phyloP scores from a whole-genome alignment of 2,329 filamentous ascomycete species.

The Nigrospora oryzae region DNA sequence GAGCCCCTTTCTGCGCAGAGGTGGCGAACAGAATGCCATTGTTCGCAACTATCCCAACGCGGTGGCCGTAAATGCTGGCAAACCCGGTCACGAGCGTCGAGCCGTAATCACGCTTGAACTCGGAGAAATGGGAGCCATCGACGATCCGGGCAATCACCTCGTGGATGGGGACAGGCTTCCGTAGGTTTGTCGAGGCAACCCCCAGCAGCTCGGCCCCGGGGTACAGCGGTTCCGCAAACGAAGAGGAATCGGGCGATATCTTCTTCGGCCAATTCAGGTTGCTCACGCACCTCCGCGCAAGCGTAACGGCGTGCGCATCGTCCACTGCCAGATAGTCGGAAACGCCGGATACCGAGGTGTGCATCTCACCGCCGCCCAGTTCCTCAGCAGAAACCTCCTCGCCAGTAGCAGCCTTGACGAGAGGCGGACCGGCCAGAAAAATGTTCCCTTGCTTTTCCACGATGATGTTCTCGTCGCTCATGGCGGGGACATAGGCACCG shows the following conservation, averaged over 20 bases:
- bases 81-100: slow-evolving; percentile 87
- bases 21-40: slow-evolving; percentile 92
- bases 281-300: slow-evolving; percentile 73
- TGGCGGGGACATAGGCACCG: slow-evolving; percentile 90
- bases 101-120: slow-evolving; percentile 92
- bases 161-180: slow-evolving; percentile 75
- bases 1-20: slow-evolving; percentile 84
- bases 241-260: slow-evolving; percentile 24
- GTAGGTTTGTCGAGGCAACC: slow-evolving; percentile 83
- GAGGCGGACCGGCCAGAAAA: slow-evolving; percentile 86
- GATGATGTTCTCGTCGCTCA: slow-evolving; percentile 97
- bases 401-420: slow-evolving; percentile 93
- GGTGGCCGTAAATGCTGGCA: slow-evolving; percentile 80
- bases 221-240: slow-evolving; percentile 70
- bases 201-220: slow-evolving; percentile 73
- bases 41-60: slow-evolving; percentile 89
- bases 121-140: slow-evolving; percentile 80
- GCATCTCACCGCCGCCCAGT: slow-evolving; percentile 80
- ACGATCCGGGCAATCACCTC: slow-evolving; percentile 91
- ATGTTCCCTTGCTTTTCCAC: slow-evolving; percentile 95
- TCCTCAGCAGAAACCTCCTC: slow-evolving; percentile 88
- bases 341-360: slow-evolving; percentile 85
- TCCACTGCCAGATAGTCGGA: slow-evolving; percentile 93
- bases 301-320: slow-evolving; percentile 82
- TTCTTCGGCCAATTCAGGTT: slow-evolving; percentile 81